A percentile compares a stretch with the other conserved stretches of the same genome.
phyloP scores from a whole-genome alignment of 108 stramenopile species.

The Poteriospumella lacustris region DNA sequence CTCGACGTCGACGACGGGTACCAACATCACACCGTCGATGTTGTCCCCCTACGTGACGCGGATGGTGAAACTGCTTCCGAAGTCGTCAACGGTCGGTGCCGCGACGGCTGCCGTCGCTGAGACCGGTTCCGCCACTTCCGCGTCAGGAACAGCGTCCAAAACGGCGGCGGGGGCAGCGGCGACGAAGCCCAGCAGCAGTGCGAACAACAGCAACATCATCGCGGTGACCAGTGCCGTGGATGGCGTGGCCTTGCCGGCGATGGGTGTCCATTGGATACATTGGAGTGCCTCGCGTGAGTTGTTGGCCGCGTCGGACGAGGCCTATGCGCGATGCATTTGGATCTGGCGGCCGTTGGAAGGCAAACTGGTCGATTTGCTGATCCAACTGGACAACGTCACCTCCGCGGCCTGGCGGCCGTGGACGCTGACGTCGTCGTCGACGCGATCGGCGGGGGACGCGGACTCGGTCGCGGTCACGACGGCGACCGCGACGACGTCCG shows the following conservation, averaged over 20 bases:
- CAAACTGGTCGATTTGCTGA: not conserved
- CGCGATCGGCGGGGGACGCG: too few species aligned
- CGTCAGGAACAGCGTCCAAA: not conserved
- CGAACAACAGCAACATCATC: not conserved
- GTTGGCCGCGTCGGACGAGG: constrained; percentile 14
- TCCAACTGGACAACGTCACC: constrained; percentile 14
- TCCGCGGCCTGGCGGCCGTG: not conserved
- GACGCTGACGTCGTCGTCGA: too few species aligned
- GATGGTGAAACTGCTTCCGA: not conserved
- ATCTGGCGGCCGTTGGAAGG: not conserved
- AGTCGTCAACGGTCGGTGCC: too few species aligned
- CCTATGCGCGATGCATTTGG: constrained; percentile 22
- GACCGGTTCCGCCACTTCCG: not conserved
- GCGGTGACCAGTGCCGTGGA: too few species aligned
- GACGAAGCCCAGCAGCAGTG: not conserved
- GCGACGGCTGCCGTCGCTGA: too few species aligned
- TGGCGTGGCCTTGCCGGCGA: not conserved
- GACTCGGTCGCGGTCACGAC: too few species aligned
- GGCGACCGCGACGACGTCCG: too few species aligned
- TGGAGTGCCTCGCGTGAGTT: not conserved
- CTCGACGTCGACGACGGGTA: too few species aligned
- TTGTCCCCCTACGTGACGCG: too few species aligned
- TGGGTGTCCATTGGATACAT: constrained; percentile 19
- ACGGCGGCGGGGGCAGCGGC: too few species aligned
- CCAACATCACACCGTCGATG: too few species aligned